phyloP scores from a whole-genome alignment of 2,329 filamentous ascomycete species.

The Pseudopithomyces chartarum region DNA sequence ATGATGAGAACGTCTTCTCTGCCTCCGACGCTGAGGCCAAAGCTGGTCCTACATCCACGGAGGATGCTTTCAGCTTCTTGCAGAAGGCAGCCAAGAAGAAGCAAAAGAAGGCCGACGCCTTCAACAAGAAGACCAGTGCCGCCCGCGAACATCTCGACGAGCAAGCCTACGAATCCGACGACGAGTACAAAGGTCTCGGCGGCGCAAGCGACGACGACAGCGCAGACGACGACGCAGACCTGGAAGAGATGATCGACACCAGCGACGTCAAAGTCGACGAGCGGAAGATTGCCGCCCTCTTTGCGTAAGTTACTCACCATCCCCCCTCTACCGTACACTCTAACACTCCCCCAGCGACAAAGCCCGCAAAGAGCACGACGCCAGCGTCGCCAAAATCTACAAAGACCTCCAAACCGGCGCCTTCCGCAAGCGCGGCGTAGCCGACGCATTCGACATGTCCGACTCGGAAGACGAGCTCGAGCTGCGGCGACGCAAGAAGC shows the following conservation, averaged over 20 bases:
- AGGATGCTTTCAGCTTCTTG: slow-evolving; percentile 71
- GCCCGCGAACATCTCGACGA: slow-evolving; percentile 86
- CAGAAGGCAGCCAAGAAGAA: slow-evolving; percentile 66
- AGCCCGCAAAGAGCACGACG: slow-evolving; percentile 79
- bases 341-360: slow-evolving; percentile 65
- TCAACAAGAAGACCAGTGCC: slow-evolving; percentile 84
- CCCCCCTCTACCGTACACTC: neutral
- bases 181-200: slow-evolving; percentile 94
- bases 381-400: slow-evolving; percentile 87
- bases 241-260: slow-evolving; percentile 88
- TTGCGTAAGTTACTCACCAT: slow-evolving; percentile 71
- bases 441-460: slow-evolving; percentile 73
- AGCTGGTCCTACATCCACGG: slow-evolving; percentile 42
- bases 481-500: slow-evolving; percentile 77
- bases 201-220: slow-evolving; percentile 87
- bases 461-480: slow-evolving; percentile 90
- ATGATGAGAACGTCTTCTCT: slow-evolving; percentile 43
- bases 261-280: slow-evolving; percentile 78
- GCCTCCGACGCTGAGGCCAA: slow-evolving; percentile 26
- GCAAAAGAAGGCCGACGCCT: slow-evolving; percentile 57
- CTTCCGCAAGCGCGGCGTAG: slow-evolving; percentile 77
- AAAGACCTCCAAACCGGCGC: slow-evolving; percentile 90
- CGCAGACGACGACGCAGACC: slow-evolving; percentile 73
- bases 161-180: slow-evolving; percentile 95
- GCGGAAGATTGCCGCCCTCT: slow-evolving; percentile 80